Conservation (phyloP, 371 early-diverging fungal genomes). For the Zychaea mexicana region DNA sequence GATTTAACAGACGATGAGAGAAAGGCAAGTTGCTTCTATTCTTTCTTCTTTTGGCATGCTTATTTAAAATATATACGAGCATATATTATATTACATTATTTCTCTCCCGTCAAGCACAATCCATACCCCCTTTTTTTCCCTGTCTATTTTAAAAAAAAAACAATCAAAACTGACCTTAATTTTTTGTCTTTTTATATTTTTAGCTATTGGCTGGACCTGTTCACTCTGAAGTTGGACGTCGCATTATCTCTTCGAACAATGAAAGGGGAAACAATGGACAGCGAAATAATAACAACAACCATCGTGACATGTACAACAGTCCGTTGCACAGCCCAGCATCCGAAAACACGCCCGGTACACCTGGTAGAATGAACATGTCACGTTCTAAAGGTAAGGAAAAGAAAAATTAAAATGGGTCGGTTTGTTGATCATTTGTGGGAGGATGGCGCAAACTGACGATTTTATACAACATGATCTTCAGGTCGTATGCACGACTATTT, state of each 20-base stretch:
- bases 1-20: slow-evolving; percentile 69
- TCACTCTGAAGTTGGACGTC: slow-evolving; percentile 52
- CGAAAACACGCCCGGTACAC: slow-evolving; percentile 35
- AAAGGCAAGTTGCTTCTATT: slow-evolving; percentile 47
- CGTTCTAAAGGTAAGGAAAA: slow-evolving; percentile 23
- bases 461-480: slow-evolving; percentile 9
- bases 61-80: not conserved
- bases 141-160: not conserved
- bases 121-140: not conserved
- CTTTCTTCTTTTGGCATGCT: not conserved
- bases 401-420: not conserved
- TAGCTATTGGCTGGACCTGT: slow-evolving; percentile 59
- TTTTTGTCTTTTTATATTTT: not conserved
- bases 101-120: not conserved
- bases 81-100: not conserved
- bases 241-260: slow-evolving; percentile 22
- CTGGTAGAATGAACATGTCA: slow-evolving; percentile 24
- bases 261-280: slow-evolving; percentile 20
- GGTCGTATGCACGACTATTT: slow-evolving; percentile 31
- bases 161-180: not conserved
- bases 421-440: not conserved
- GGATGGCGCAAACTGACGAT: not conserved
- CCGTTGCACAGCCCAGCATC: slow-evolving; percentile 43
- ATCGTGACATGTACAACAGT: slow-evolving; percentile 35
- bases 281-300: slow-evolving; percentile 20